phyloP scores from a whole-genome alignment of 371 early-diverging fungal species.

The Saksenaea oblongispora region DNA sequence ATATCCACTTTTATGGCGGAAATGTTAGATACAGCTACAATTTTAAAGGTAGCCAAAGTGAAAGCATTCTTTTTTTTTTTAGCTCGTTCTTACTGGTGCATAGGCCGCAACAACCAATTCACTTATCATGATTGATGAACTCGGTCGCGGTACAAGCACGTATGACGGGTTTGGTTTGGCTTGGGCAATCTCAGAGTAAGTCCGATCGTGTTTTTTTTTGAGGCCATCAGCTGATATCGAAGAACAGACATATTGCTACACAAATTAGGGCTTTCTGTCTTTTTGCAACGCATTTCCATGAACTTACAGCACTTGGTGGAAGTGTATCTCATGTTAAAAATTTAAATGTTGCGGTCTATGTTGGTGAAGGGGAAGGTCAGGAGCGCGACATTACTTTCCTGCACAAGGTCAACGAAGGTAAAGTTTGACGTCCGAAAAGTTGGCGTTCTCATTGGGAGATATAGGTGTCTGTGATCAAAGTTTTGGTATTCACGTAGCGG shows the following conservation, averaged over 20 bases:
- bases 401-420: constrained; percentile 83
- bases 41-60: constrained; percentile 66
- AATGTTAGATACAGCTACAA: constrained; percentile 97
- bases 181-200: constrained; percentile 94
- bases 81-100: not conserved
- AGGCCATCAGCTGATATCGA: not conserved
- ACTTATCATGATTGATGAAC: constrained; percentile 98
- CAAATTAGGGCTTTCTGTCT: constrained; percentile 79
- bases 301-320: constrained; percentile 83
- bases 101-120: constrained; percentile 83
- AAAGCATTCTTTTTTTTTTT: not conserved
- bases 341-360: constrained; percentile 82
- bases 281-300: constrained; percentile 99
- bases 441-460: constrained; percentile 6
- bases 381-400: constrained; percentile 76
- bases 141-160: constrained; percentile 98
- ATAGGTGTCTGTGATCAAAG: constrained; percentile 92
- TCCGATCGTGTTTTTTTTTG: not conserved
- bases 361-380: constrained; percentile 38
- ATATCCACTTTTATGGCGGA: constrained; percentile 99
- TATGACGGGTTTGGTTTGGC: constrained; percentile 98
- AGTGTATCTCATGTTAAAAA: constrained; percentile 79
- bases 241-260: constrained; percentile 74
- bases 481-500: constrained; percentile 99
- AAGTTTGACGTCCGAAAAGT: not conserved